Evolutionary conservation across 75 land plant species (phyloP).

Genomic region (Larix kaempferi): DNA sequence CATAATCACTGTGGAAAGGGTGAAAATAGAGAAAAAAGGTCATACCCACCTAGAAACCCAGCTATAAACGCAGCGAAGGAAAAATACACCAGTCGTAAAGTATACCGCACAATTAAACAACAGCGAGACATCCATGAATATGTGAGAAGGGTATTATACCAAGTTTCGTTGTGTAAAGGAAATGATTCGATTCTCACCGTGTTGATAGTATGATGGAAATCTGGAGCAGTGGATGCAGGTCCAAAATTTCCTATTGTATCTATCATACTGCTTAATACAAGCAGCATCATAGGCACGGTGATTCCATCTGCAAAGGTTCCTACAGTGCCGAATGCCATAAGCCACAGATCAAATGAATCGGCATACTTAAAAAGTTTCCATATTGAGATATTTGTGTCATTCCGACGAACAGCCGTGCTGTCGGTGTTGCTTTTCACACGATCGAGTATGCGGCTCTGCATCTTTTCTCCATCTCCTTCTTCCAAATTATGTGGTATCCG

Average conservation of each 20-base stretch:
- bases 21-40: background rate
- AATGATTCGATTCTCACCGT: background rate
- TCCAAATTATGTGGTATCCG: too few species aligned
- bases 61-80: conserved; percentile 29
- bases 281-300: conserved; percentile 31
- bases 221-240: background rate
- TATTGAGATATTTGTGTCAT: background rate
- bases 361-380: conserved; percentile 52
- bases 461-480: too few species aligned
- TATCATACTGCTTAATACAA: conserved; percentile 25
- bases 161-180: too few species aligned
- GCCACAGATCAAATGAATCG: conserved; percentile 32
- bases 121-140: background rate
- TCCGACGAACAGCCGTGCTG: too few species aligned
- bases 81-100: conserved; percentile 27
- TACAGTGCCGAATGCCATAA: conserved; percentile 58
- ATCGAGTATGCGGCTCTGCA: too few species aligned
- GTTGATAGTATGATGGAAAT: conserved; percentile 15
- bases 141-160: too few species aligned
- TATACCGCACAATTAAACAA: conserved; percentile 22
- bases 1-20: background rate
- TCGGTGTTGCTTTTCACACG: too few species aligned
- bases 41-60: conserved; percentile 40
- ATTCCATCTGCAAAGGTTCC: conserved; percentile 69
- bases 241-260: conserved; percentile 35